phyloP scores from a whole-genome alignment of 805 yeast genomes.

The Candida yuanshanica region DNA sequence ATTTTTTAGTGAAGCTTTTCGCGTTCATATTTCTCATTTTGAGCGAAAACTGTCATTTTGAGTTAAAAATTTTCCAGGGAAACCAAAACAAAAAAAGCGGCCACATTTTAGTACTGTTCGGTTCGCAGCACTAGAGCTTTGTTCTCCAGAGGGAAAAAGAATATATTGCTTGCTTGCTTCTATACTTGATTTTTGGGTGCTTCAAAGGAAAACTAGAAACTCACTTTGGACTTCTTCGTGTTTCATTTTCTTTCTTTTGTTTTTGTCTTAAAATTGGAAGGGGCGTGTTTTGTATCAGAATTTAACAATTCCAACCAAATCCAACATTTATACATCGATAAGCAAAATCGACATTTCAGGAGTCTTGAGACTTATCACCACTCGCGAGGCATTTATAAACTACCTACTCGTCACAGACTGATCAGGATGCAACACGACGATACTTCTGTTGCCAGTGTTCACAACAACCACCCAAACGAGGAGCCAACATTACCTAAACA shows the following conservation, averaged over 20 bases:
- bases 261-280: not conserved
- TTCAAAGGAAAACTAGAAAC: too few species aligned
- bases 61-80: not conserved
- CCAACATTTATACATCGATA: not conserved
- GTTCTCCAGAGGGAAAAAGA: too few species aligned
- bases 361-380: not conserved
- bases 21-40: not conserved
- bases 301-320: not conserved
- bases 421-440: not conserved
- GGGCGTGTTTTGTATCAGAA: not conserved
- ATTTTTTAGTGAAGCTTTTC: not conserved
- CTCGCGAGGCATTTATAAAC: not conserved
- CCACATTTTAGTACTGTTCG: not conserved
- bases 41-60: not conserved
- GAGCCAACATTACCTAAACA: not conserved
- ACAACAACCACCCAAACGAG: slow-evolving; percentile 13
- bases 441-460: not conserved
- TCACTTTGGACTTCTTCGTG: not conserved
- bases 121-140: too few species aligned
- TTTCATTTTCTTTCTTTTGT: not conserved
- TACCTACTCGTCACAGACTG: not conserved
- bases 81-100: not conserved
- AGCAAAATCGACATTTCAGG: not conserved
- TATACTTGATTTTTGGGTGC: too few species aligned
- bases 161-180: too few species aligned